Conservation (phyloP, 495 filamentous ascomycete species). For the Copromyces sp. region DNA sequence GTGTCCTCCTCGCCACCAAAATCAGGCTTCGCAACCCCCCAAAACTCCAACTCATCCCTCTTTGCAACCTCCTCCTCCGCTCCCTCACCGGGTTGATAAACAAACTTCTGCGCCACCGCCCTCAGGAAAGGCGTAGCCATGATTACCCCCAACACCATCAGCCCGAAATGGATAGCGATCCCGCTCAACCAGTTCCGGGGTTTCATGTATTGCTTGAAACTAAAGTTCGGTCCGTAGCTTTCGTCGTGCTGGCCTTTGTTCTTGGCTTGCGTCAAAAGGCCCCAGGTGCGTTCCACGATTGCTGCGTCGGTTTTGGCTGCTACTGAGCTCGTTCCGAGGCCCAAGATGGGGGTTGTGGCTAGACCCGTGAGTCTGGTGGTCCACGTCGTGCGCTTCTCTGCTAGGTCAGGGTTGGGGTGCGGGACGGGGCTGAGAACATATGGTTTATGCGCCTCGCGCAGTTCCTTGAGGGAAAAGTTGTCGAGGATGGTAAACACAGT, state of each 20-base stretch:
- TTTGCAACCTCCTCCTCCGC: slow-evolving; percentile 45
- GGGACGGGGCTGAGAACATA: slow-evolving; percentile 57
- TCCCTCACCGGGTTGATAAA: slow-evolving; percentile 59
- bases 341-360: slow-evolving; percentile 51
- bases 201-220: slow-evolving; percentile 57
- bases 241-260: slow-evolving; percentile 12
- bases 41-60: slow-evolving; percentile 53
- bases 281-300: slow-evolving; percentile 69
- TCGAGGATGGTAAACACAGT: slow-evolving; percentile 58
- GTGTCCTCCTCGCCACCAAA: slow-evolving; percentile 18
- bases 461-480: slow-evolving; percentile 44
- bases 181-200: slow-evolving; percentile 51
- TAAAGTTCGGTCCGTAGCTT: slow-evolving; percentile 64
- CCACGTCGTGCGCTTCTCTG: slow-evolving; percentile 20
- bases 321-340: slow-evolving; percentile 53
- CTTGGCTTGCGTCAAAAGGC: slow-evolving; percentile 47
- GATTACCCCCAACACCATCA: slow-evolving; percentile 41
- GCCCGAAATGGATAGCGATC: slow-evolving; percentile 43
- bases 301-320: slow-evolving; percentile 50
- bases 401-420: slow-evolving; percentile 35
- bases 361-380: slow-evolving; percentile 50
- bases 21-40: slow-evolving; percentile 57
- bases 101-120: slow-evolving; percentile 23
- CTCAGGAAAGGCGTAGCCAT: slow-evolving; percentile 37
- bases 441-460: slow-evolving; percentile 46